Evolutionary conservation across 495 filamentous ascomycete species (phyloP), one percentile per base, ranked within the genome.

Genomic region (Podospora tetraspora): DNA sequence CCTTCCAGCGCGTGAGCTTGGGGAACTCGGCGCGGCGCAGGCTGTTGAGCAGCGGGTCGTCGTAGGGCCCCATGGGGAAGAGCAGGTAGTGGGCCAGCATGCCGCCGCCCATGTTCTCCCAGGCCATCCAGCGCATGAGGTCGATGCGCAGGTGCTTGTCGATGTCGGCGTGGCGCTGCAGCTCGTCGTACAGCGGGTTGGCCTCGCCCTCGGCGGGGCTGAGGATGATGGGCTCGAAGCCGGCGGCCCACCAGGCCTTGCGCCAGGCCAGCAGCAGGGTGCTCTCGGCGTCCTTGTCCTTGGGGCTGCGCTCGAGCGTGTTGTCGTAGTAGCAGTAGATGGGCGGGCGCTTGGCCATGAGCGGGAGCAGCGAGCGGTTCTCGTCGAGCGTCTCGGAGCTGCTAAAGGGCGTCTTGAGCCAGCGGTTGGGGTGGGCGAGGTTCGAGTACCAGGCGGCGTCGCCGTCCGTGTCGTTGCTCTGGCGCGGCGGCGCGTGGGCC

Each of bases 301-400:
- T 82, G 63, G 84, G 81, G 58, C 88, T 86, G 70, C 87, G 86
- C 69, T 90, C 84, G 64, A 84, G 75, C 8, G 84, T 87, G 23
- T 85, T 79, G 70, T 97, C 92, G 74, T 96, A 97, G 77, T 92
- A 99, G 63, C 94, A 96, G 78, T 97, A 98, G 59, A 98, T 88
- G n/a, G 88, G 85, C 21, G 90, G 88, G 32, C 94, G 86, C 52
- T 87, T 80, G 24, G 70, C 75, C n/a, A 93, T 77, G 4, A 93
- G 90, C 66, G 95, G 95, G 3, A 99, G 88, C 66, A 97, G 87
- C n/a, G 91, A 89, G 59, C 93, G 84, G 69, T 89, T 88, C 78
- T 97, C 93, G 71, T 97, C 93, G 37, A 92, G 84, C 0, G 94
- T 96, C 60, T 95, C 85, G 29, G 88, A 85, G 30, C 88, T 92